A percentile compares a stretch with the other conserved stretches of the same genome.
Conservation (phyloP, 148 eudicot genomes). For the Limonium bicolor region DNA sequence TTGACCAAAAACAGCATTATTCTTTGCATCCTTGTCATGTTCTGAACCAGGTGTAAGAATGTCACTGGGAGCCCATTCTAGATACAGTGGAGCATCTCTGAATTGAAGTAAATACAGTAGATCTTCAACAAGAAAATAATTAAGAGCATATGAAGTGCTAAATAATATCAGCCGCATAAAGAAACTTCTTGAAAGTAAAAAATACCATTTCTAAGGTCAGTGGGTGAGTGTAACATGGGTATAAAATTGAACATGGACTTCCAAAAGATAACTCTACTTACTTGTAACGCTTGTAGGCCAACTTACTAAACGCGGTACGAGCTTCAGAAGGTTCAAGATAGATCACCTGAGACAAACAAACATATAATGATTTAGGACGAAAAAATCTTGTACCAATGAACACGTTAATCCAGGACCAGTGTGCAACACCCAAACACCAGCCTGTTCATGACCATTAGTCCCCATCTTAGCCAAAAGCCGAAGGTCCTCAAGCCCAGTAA, state of each 20-base stretch:
- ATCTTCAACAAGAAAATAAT: background rate
- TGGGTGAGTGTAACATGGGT: too few species aligned
- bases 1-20: slow-evolving; percentile 28
- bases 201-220: too few species aligned
- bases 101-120: background rate
- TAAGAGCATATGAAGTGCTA: too few species aligned
- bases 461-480: too few species aligned
- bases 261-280: too few species aligned
- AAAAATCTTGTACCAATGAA: too few species aligned
- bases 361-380: background rate
- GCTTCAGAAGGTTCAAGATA: slow-evolving; percentile 90
- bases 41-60: slow-evolving; percentile 35
- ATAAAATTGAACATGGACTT: too few species aligned
- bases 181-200: background rate
- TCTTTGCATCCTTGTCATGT: slow-evolving; percentile 13
- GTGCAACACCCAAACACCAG: too few species aligned
- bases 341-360: slow-evolving; percentile 35
- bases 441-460: too few species aligned
- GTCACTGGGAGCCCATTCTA: slow-evolving; percentile 88
- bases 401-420: too few species aligned
- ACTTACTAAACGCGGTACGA: slow-evolving; percentile 56
- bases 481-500: too few species aligned
- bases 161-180: background rate
- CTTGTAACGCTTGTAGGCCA: slow-evolving; percentile 87
- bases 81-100: slow-evolving; percentile 78